Evolutionary conservation across 179 eudicot species (phyloP), one percentile per base, ranked within the genome.

Genomic region (Spinacia oleracea): DNA sequence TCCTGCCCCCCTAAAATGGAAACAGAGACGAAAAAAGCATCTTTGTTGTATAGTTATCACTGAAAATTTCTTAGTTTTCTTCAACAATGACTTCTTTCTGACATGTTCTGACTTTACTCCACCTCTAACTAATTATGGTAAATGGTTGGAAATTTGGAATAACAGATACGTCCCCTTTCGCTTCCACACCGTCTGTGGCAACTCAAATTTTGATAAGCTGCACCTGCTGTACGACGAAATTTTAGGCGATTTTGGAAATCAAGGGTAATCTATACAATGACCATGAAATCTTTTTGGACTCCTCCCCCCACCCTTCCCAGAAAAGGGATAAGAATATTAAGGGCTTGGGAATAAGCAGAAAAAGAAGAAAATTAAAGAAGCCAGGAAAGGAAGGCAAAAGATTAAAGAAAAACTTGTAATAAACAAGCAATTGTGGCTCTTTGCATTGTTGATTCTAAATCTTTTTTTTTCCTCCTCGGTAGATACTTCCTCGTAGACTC

Each of bases 141-240:
- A 62, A 48, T 77, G 83, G 68, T 80, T 82, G 84, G 68, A 42
- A 40, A 81, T 63, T 80, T 82, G 84, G 68, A 42, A 40, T 75
- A 78, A 71, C 94, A 96, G 99, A 89, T 96, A 91, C 81, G 85
- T 90, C 59, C 66, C 96, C 53, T 96, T 93, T 77, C 94, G 94
- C 85, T 96, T 96, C 81, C 99, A 96, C 86, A 90, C 81, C 60
- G 46, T 81, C 38, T 95, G 98, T 63, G 95, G 97, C 78, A 83
- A 75, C 69, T 86, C 93, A 75, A 91, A 88, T 81, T 86, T 96
- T 32, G 96, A 89, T 46, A 89, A 93, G 65, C 66, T 95, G 76
- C 79, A 86, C 29, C 75, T 90, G 82, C 91, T 93, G n/a, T 90
- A 90, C 78, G 88, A 89, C 78, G 86, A 90, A 76, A 83, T 95